phyloP scores from a whole-genome alignment of 140 eudicot genomes.

The Bidens hawaiensis region DNA sequence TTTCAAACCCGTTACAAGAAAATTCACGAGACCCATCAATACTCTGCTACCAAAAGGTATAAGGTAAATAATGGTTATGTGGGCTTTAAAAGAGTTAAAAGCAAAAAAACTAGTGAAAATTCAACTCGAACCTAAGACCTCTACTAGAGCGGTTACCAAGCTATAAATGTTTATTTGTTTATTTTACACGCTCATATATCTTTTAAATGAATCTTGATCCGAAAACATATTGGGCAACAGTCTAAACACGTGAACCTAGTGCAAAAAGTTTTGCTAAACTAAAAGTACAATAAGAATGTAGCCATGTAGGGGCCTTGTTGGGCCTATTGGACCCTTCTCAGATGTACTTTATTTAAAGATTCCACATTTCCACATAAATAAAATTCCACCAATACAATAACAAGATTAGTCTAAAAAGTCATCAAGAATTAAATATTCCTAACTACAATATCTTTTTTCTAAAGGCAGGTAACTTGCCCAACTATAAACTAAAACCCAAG shows the following conservation, averaged over 20 bases:
- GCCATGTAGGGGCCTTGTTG: conserved; percentile 21
- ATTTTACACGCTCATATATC: neutral
- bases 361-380: conserved; percentile 23
- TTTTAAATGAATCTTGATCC: neutral
- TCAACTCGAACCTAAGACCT: too few relatives aligned
- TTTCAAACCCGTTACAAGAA: neutral
- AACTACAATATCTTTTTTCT: conserved; percentile 21
- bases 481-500: conserved; percentile 16
- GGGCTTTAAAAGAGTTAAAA: too few relatives aligned
- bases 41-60: neutral
- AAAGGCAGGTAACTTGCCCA: conserved; percentile 24
- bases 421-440: conserved; percentile 11
- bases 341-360: conserved; percentile 29
- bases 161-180: too few relatives aligned
- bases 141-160: too few relatives aligned
- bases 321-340: conserved; percentile 32
- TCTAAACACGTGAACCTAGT: neutral
- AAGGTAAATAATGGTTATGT: too few relatives aligned
- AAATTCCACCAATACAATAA: conserved; percentile 24
- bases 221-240: conserved; percentile 10
- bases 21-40: neutral
- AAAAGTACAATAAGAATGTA: conserved; percentile 7
- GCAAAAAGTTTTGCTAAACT: conserved; percentile 13
- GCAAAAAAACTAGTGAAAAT: too few relatives aligned
- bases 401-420: conserved; percentile 16